Evolutionary conservation across 345 rosid genomes (phyloP), one percentile per base, ranked within the genome.

Genomic region (Eucalyptus shirleyi): DNA sequence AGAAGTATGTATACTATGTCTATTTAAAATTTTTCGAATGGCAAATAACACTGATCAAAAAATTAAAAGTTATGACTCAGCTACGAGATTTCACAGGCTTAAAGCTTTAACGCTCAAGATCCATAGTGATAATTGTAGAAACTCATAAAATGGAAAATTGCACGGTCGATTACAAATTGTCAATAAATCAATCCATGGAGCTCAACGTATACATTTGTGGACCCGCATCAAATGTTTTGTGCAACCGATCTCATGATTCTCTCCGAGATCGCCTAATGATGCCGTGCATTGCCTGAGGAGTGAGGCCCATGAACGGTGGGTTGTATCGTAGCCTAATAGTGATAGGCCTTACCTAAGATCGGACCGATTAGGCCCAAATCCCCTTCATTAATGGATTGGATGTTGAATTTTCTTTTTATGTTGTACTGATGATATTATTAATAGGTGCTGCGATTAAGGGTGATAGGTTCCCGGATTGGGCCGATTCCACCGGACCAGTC

Each of bases 71-170:
- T 19, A 53, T 53, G 24, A 53, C 59, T 53, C 0, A 53, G 0
- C 0, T 53, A 40, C 6, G 2, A 12, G 15, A 37, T 72, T 37
- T 40, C 44, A 34, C 0, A 2, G 45, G 40, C 12, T 34, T 34
- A 19, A 23, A 19, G 26, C 21, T 32, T 0, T 19, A 37, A 18
- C 1, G 14, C 23, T 53, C 26, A 72, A 0, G 44, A 72, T 37
- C 44, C 26, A 34, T 18, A 2, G 4, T 18, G 81, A 37, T 9
- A 34, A 72, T 19, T 12, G 44, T 19, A 19, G 3, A 19, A 19
- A 44, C 47, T 44, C 47, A 44, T 44, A 72, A 72, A 26, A 69
- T 32, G 34, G 42, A 34, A 69, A 72, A 19, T 10, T 19, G 28
- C 82, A 72, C 82, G 14, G 45, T 37, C 4, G 82, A 72, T 3